These are phyloP conservation scores for Verticillium isaacii DNA, from an alignment of 2,329 filamentous ascomycete species.

Conservation along the genomic window DNA sequence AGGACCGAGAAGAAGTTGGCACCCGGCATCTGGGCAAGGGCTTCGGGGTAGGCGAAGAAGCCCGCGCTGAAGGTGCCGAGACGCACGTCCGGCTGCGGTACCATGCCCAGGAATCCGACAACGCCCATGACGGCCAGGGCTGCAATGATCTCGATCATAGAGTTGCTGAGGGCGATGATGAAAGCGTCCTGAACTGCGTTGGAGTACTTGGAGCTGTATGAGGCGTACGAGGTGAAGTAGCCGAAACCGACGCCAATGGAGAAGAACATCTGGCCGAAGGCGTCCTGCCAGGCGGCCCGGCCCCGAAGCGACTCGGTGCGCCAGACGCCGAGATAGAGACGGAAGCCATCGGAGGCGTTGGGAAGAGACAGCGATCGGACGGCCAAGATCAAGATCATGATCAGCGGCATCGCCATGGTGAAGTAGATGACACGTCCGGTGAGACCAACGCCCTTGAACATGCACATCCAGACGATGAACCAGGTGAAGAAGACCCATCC, in stretches of 20 bases:
- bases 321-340: constrained; percentile 32
- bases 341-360: constrained; percentile 44
- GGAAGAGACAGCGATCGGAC: constrained; percentile 44
- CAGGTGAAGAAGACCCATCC: constrained; percentile 51
- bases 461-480: constrained; percentile 52
- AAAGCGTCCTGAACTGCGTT: constrained; percentile 51
- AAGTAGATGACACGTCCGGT: constrained; percentile 52
- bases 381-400: constrained; percentile 47
- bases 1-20: constrained; percentile 50
- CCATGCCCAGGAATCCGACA: constrained; percentile 34
- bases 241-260: constrained; percentile 54
- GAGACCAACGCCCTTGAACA: constrained; percentile 50
- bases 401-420: constrained; percentile 50
- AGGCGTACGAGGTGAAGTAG: constrained; percentile 51
- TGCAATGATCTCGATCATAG: constrained; percentile 44
- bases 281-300: constrained; percentile 47
- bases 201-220: constrained; percentile 48
- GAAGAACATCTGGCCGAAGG: constrained; percentile 50
- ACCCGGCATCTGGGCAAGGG: constrained; percentile 49
- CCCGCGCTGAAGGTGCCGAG: constrained; percentile 49
- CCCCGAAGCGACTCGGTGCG: constrained; percentile 38
- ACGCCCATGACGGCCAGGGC: constrained; percentile 43
- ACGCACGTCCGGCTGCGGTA: constrained; percentile 22
- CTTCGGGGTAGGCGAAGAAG: constrained; percentile 48
- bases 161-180: constrained; percentile 48